A percentile compares a stretch with the other conserved stretches of the same genome.
Conservation (phyloP, 306 rosid species). For the Mucuna pruriens region DNA sequence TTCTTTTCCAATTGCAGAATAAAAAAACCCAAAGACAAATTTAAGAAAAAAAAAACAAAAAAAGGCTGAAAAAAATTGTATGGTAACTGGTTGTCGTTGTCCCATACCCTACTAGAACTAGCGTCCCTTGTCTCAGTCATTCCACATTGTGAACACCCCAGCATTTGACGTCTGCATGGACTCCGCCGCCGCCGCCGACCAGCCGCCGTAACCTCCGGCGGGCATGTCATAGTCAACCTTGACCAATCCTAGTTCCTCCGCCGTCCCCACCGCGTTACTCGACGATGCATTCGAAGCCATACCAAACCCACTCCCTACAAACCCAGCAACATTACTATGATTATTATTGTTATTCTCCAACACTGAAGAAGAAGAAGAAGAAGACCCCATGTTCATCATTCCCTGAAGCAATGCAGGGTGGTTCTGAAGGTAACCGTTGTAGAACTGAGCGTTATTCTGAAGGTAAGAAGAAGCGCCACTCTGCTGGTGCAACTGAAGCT, state of each 20-base stretch:
- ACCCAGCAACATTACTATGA: neutral
- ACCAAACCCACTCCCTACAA: conserved; percentile 35
- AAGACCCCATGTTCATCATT: conserved; percentile 63
- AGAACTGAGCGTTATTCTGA: conserved; percentile 47
- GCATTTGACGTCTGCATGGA: conserved; percentile 62
- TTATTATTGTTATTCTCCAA: conserved; percentile 48
- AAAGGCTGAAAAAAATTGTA: conserved; percentile 27
- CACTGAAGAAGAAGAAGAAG: conserved; percentile 53
- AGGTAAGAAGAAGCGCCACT: conserved; percentile 35
- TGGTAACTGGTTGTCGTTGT: neutral
- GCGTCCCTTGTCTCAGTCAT: conserved; percentile 43
- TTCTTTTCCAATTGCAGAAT: conserved; percentile 13
- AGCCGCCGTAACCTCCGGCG: conserved; percentile 63
- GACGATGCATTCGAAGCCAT: conserved; percentile 51
- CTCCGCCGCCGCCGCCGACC: conserved; percentile 63
- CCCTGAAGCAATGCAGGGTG: conserved; percentile 88
- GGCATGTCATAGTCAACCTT: conserved; percentile 89
- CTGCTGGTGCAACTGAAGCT: conserved; percentile 80
- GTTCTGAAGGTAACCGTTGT: conserved; percentile 61
- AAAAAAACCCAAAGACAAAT: neutral
- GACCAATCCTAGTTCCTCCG: conserved; percentile 67
- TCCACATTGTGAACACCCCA: conserved; percentile 83
- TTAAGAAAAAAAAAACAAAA: neutral
- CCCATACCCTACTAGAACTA: neutral
- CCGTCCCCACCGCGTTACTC: conserved; percentile 39